Evolutionary conservation across 208 protist genomes (phyloP).

Genomic region (Crithidia fasciculata): DNA sequence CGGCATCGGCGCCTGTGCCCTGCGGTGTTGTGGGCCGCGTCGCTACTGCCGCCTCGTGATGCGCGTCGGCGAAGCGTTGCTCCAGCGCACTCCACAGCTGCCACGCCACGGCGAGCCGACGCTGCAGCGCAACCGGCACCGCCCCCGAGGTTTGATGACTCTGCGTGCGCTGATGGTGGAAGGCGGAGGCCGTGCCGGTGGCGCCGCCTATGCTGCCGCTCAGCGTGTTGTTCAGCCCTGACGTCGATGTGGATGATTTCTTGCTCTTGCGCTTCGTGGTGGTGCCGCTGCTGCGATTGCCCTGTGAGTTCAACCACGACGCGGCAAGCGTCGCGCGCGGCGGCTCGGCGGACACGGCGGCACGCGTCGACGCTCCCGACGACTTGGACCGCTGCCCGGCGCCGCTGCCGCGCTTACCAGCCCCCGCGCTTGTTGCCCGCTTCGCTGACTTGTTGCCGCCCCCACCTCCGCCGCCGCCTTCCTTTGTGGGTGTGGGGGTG

Average conservation of each 20-base stretch:
- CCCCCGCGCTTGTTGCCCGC: slow-evolving; percentile 20
- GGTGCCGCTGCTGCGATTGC: slow-evolving; percentile 1
- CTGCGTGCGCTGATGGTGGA: neutral
- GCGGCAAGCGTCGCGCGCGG: slow-evolving; percentile 6
- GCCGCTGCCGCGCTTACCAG: slow-evolving; percentile 16
- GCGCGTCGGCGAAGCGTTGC: slow-evolving; percentile 10
- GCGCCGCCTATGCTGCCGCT: slow-evolving; percentile 1
- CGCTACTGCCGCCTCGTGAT: neutral
- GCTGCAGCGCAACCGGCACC: slow-evolving; percentile 15
- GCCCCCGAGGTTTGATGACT: neutral
- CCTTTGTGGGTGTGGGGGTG: no score
- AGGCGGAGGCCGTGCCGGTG: neutral
- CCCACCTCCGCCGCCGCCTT: neutral
- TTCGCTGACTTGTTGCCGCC: slow-evolving; percentile 7
- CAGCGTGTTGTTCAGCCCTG: slow-evolving; percentile 2
- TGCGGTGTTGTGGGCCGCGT: slow-evolving; percentile 7
- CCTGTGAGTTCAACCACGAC: slow-evolving; percentile 12
- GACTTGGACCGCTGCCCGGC: slow-evolving; percentile 22
- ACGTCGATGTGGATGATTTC: neutral
- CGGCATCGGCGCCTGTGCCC: neutral
- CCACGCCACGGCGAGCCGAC: slow-evolving; percentile 27
- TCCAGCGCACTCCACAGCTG: slow-evolving; percentile 23
- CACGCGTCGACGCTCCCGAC: slow-evolving; percentile 5
- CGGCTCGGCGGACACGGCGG: neutral
- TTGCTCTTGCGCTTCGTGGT: slow-evolving; percentile 11